Conservation (phyloP, 2,329 filamentous ascomycete genomes). For the Colletotrichum liaoningense region DNA sequence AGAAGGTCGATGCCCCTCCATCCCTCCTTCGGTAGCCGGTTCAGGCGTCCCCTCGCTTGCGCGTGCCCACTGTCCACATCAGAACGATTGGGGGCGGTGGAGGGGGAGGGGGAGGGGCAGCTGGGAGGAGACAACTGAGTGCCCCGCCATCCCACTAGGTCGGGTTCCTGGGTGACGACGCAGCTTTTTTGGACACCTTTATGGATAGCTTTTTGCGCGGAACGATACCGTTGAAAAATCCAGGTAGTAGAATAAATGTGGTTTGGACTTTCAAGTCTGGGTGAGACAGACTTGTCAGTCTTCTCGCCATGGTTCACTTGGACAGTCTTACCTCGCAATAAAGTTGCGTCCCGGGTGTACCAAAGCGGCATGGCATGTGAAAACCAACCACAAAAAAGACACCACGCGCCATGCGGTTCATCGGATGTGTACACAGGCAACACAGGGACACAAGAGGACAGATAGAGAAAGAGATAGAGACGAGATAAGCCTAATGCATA, state of each 20-base stretch:
- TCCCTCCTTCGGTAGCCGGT: slow-evolving; percentile 9
- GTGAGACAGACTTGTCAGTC: too few species aligned
- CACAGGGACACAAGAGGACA: background rate
- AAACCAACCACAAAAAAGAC: background rate
- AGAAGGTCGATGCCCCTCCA: background rate
- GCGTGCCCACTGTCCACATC: background rate
- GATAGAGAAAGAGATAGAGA: slow-evolving; percentile 5
- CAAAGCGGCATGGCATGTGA: slow-evolving; percentile 21
- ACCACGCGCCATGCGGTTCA: background rate
- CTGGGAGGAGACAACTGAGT: background rate
- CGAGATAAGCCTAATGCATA: slow-evolving; percentile 14
- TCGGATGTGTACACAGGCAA: background rate
- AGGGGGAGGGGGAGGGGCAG: background rate
- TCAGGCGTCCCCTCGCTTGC: background rate
- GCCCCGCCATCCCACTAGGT: background rate
- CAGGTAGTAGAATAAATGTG: too few species aligned
- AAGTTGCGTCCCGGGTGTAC: background rate
- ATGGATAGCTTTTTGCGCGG: background rate
- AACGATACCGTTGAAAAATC: too few species aligned
- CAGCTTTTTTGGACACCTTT: background rate
- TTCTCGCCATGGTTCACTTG: background rate
- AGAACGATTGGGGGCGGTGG: background rate
- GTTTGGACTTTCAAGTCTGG: too few species aligned
- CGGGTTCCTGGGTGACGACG: background rate
- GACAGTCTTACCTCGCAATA: background rate